Conservation (phyloP, 1,284 basidiomycete genomes). For the Fomitiporia mediterranea region DNA sequence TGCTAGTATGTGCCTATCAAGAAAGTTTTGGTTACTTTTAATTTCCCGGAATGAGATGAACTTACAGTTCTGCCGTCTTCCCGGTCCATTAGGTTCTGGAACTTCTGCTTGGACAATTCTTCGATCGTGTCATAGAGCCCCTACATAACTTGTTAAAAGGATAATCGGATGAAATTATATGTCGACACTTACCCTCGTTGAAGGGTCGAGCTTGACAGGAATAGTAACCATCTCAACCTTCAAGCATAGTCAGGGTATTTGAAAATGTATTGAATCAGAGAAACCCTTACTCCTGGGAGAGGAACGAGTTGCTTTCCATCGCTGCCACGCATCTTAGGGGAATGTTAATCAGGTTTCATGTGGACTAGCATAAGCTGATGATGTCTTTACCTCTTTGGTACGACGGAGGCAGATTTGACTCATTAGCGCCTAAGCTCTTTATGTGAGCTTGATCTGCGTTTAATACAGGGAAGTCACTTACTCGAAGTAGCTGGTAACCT, state of each 20-base stretch:
- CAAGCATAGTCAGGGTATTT: background rate
- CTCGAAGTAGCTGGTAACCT: constrained; percentile 70
- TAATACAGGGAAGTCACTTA: constrained; percentile 30
- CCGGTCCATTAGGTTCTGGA: constrained; percentile 52
- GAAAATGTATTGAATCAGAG: background rate
- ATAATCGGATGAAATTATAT: background rate
- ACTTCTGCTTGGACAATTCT: constrained; percentile 53
- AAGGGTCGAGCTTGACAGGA: constrained; percentile 62
- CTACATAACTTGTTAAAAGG: constrained; percentile 31
- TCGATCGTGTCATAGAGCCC: constrained; percentile 74
- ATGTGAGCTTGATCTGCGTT: background rate
- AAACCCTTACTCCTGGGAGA: constrained; percentile 62
- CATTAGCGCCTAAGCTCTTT: constrained; percentile 65
- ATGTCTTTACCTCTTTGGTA: constrained; percentile 81
- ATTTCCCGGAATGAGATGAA: constrained; percentile 28
- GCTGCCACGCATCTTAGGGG: constrained; percentile 70
- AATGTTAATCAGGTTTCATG: constrained; percentile 18
- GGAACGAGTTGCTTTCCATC: constrained; percentile 68
- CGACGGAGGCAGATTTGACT: constrained; percentile 77
- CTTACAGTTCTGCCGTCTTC: constrained; percentile 36
- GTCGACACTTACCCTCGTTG: constrained; percentile 52
- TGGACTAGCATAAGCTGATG: too few species aligned
- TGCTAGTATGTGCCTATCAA: constrained; percentile 58
- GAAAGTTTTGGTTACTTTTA: background rate
- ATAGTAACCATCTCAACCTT: constrained; percentile 70